Evolutionary conservation across 768 basidiomycete genomes (phyloP), one percentile per base, ranked within the genome.

Genomic region (Thelephora ganbajun): DNA sequence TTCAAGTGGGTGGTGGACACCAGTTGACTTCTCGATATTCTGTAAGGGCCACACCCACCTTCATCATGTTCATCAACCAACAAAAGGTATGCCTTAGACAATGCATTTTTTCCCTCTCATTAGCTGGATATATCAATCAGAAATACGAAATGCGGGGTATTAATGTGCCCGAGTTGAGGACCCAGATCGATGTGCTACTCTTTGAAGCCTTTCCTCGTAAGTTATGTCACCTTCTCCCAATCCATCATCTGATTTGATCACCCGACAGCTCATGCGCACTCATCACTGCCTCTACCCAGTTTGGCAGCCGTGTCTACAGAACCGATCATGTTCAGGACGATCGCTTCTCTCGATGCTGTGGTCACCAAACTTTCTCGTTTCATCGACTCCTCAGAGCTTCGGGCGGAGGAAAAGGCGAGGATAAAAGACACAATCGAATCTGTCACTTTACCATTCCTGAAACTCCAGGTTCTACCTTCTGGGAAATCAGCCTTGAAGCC

Each of bases 21-120:
- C 66, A 67, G 46, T 63, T 94, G 13, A 85, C 82, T 0, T 51
- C 61, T 1, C 68, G 79, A 59, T 84, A 74, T 66, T 69, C 73
- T 12, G 76, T 96, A 1, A 62, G 71, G 13, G 90, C 73, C 14
- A 94, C 88, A 2, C 93, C 92, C 5, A 92, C 89, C 0, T 94
- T 97, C 57, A 66, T 85, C 35, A 92, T 96, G 65, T 97, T 90
- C 66, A 61, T 80, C 51, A 71, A 85, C 50, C 87, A 81, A 1
- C 68, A 72, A 45, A 79, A 84, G 77, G 84, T 83, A 36, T 41
- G 64, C 20, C n/a, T n/a, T n/a, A n/a, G n/a, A n/a, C 26, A 2
- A 22, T 13, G 19, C 48, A 20, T 37, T 19, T 9, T 13, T 46
- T 12, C 2, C 19, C 47, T 35, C 14, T 16, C 16, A 33, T 13